A percentile compares a stretch with the other conserved stretches of the same genome.
phyloP scores from a whole-genome alignment of 257 asterid species.

The Nicotiana noctiflora region DNA sequence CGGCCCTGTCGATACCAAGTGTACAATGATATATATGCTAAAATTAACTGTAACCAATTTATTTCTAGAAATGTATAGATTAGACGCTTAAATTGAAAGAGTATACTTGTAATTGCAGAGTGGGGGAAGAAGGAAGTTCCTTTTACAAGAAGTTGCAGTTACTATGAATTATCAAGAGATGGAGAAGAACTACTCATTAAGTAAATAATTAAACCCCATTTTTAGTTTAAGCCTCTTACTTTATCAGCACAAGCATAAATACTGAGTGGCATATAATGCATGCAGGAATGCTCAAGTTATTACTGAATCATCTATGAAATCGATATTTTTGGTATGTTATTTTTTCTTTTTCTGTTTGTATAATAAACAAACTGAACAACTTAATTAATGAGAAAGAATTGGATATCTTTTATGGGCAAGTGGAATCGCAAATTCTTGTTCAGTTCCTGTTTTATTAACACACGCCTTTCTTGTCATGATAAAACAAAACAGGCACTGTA shows the following conservation, averaged over 20 bases:
- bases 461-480: not conserved
- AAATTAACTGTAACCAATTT: not conserved
- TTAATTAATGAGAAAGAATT: too few species aligned
- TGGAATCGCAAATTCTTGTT: not conserved
- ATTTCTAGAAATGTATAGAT: not conserved
- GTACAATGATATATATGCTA: too few species aligned
- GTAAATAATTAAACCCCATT: constrained; percentile 22
- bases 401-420: not conserved
- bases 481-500: constrained; percentile 34
- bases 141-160: constrained; percentile 66
- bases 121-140: constrained; percentile 71
- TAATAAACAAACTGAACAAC: too few species aligned
- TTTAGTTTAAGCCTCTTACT: not conserved
- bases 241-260: not conserved
- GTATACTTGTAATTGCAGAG: constrained; percentile 36
- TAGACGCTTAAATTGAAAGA: not conserved
- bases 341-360: not conserved
- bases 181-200: constrained; percentile 47
- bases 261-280: not conserved
- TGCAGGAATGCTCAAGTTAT: constrained; percentile 63
- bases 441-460: not conserved
- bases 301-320: constrained; percentile 64
- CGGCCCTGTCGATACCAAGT: too few species aligned
- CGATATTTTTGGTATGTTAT: constrained; percentile 46
- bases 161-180: constrained; percentile 38